A percentile compares a stretch with the other conserved stretches of the same genome.
phyloP scores from a whole-genome alignment of 1,139 yeast species.

The Taiozyma onychis region DNA sequence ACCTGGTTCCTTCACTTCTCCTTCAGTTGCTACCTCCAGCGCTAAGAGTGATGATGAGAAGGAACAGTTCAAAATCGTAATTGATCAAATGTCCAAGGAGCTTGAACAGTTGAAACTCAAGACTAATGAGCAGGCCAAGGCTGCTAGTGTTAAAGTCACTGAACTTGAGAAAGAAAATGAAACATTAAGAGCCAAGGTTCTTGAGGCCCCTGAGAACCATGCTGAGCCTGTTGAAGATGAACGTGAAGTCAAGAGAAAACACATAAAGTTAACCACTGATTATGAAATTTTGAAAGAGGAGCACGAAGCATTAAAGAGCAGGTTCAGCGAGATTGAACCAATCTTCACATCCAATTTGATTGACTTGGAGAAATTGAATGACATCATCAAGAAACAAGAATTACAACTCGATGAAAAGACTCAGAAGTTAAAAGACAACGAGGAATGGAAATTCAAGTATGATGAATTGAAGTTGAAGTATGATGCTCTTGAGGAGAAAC shows the following conservation, averaged over 20 bases:
- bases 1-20: neutral
- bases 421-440: constrained; percentile 40
- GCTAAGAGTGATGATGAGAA: constrained; percentile 10
- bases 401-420: constrained; percentile 38
- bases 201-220: constrained; percentile 1
- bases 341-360: constrained; percentile 51
- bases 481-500: constrained; percentile 27
- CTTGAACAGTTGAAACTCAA: constrained; percentile 39
- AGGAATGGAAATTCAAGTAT: constrained; percentile 40
- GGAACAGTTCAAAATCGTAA: constrained; percentile 21
- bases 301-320: constrained; percentile 36
- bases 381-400: constrained; percentile 50
- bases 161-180: constrained; percentile 42
- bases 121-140: constrained; percentile 46
- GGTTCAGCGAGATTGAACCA: constrained; percentile 44
- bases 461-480: constrained; percentile 46
- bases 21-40: neutral
- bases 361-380: constrained; percentile 48
- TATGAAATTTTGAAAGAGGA: constrained; percentile 43
- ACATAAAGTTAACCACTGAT: constrained; percentile 40
- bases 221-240: constrained; percentile 8
- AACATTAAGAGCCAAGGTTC: constrained; percentile 21
- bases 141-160: constrained; percentile 46
- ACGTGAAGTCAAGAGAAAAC: constrained; percentile 16
- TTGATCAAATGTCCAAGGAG: constrained; percentile 42